phyloP scores from a whole-genome alignment of 2,329 filamentous ascomycete species.

The Cadophora gregata region DNA sequence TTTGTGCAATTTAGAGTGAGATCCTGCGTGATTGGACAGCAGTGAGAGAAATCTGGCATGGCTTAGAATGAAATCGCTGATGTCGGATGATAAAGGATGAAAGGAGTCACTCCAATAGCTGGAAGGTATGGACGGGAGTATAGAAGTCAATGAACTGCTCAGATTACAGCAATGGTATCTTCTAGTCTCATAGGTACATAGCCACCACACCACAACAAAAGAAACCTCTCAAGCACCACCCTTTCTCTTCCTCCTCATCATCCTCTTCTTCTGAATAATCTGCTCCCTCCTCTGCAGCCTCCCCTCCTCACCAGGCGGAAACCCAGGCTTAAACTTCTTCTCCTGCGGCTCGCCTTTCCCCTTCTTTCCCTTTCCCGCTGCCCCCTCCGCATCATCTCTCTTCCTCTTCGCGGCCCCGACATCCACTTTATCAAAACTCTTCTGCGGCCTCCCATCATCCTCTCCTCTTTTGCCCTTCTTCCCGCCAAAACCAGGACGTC shows the following conservation, averaged over 20 bases:
- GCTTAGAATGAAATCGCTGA: too few species aligned
- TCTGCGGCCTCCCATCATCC: background rate
- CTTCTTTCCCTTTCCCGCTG: background rate
- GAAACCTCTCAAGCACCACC: constrained; percentile 8
- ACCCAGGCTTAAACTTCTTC: constrained; percentile 20
- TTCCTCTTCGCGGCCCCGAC: constrained; percentile 8
- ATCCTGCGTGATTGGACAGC: too few species aligned
- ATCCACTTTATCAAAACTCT: constrained; percentile 22
- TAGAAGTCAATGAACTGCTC: background rate
- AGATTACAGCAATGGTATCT: constrained; percentile 10
- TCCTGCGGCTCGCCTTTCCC: constrained; percentile 3
- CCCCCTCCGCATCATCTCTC: background rate
- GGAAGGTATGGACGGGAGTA: too few species aligned
- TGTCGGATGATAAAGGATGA: too few species aligned
- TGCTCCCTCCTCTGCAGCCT: constrained; percentile 22
- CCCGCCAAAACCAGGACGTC: constrained; percentile 27
- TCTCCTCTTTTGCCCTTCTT: constrained; percentile 4
- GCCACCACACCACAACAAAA: background rate
- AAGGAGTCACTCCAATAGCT: too few species aligned
- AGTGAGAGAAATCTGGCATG: too few species aligned
- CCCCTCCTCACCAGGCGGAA: constrained; percentile 25
- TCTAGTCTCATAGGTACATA: background rate
- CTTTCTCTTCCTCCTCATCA: constrained; percentile 23
- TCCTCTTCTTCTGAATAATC: constrained; percentile 24
- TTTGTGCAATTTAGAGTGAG: too few species aligned